Evolutionary conservation across 495 filamentous ascomycete genomes (phyloP).

Genomic region (Penicillium flavigenum): DNA sequence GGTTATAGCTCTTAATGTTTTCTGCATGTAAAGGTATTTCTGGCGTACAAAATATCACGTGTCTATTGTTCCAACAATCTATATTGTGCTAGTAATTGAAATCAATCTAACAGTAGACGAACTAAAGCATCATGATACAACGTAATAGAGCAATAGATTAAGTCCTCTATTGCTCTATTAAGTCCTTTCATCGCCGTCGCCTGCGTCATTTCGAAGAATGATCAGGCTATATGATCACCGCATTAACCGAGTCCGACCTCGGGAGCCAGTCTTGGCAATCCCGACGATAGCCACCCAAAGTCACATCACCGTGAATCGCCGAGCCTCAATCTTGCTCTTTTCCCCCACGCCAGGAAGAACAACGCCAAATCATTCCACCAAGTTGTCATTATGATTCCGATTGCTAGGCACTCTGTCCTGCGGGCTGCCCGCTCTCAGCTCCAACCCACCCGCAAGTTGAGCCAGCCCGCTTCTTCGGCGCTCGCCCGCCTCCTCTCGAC

Average conservation of each 20-base stretch:
- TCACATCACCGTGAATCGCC: conserved; percentile 34
- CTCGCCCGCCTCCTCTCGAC: conserved; percentile 78
- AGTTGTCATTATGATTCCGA: conserved; percentile 40
- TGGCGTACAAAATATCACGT: conserved; percentile 44
- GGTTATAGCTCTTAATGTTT: conserved; percentile 30
- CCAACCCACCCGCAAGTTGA: conserved; percentile 30
- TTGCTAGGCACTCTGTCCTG: conserved; percentile 46
- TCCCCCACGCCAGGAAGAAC: conserved; percentile 12
- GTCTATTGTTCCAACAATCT: conserved; percentile 21
- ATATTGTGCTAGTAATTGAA: conserved; percentile 2
- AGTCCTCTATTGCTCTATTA: neutral
- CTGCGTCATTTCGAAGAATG: conserved; percentile 14
- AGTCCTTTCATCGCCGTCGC: neutral
- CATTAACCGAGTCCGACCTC: conserved; percentile 48
- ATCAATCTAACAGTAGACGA: neutral
- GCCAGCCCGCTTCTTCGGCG: conserved; percentile 42
- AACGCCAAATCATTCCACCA: conserved; percentile 10
- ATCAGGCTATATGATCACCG: conserved; percentile 26
- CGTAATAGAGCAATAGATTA: neutral
- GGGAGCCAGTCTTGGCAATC: conserved; percentile 33
- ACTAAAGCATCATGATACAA: neutral
- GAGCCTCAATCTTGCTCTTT: conserved; percentile 26
- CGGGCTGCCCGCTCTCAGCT: conserved; percentile 51
- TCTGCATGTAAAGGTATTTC: conserved; percentile 38
- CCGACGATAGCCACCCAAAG: conserved; percentile 33